Percentiles rank a stretch among this genome's conserved stretches.
Conservation (phyloP, 2,329 filamentous ascomycete genomes). For the Aspergillus ruber region DNA sequence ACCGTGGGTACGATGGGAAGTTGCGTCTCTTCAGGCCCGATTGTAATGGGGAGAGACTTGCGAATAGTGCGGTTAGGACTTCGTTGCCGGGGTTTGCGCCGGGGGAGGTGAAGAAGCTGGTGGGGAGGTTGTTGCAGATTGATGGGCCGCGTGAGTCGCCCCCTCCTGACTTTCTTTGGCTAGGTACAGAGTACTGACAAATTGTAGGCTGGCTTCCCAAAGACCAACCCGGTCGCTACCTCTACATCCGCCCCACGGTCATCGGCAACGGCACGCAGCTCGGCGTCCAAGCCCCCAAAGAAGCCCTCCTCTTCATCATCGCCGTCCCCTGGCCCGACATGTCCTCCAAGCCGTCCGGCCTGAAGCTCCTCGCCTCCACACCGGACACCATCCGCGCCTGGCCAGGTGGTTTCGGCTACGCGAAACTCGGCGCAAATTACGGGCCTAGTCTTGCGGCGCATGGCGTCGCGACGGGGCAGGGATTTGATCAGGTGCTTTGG, state of each 20-base stretch:
- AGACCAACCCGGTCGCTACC: conserved; percentile 54
- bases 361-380: conserved; percentile 70
- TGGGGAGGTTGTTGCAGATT: conserved; percentile 65
- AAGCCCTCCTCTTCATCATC: conserved; percentile 87
- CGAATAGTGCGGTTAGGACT: conserved; percentile 54
- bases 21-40: conserved; percentile 73
- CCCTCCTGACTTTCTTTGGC: neutral
- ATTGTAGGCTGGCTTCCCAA: conserved; percentile 66
- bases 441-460: conserved; percentile 76
- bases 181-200: neutral
- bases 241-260: conserved; percentile 82
- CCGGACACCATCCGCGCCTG: conserved; percentile 84
- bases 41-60: conserved; percentile 62
- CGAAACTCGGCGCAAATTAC: conserved; percentile 92
- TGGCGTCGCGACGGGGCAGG: conserved; percentile 62
- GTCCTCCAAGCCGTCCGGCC: conserved; percentile 15
- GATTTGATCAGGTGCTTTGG: conserved; percentile 92
- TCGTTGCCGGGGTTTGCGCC: conserved; percentile 69
- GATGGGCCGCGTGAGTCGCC: conserved; percentile 44
- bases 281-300: conserved; percentile 70
- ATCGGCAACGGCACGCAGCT: conserved; percentile 77
- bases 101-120: conserved; percentile 65
- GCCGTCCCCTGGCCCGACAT: conserved; percentile 40
- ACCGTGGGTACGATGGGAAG: conserved; percentile 61
- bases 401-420: conserved; percentile 87